phyloP scores from a whole-genome alignment of 177 flowering plant genomes.

The Vitis hybrid region DNA sequence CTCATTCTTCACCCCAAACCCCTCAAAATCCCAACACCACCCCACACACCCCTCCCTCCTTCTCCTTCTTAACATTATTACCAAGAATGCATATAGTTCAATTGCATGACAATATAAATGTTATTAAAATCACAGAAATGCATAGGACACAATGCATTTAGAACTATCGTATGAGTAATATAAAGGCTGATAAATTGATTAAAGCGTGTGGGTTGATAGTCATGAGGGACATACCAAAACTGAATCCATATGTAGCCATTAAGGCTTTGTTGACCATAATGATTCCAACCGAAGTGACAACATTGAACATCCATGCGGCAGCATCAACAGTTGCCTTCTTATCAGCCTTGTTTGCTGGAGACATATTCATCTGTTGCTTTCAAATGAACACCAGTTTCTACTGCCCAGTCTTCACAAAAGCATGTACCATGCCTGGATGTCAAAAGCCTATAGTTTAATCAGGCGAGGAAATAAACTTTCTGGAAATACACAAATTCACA shows the following conservation, averaged over 20 bases:
- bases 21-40: too few relatives aligned
- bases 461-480: too few relatives aligned
- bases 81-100: too few relatives aligned
- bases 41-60: too few relatives aligned
- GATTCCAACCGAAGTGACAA: constrained; percentile 89
- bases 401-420: constrained; percentile 16
- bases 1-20: too few relatives aligned
- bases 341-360: constrained; percentile 66
- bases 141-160: too few relatives aligned
- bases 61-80: too few relatives aligned
- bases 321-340: constrained; percentile 71
- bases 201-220: not conserved
- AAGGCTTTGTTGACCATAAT: constrained; percentile 87
- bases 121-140: too few relatives aligned
- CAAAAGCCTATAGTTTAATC: not conserved
- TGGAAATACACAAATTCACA: too few relatives aligned
- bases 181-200: not conserved
- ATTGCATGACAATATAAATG: too few relatives aligned
- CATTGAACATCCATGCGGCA: constrained; percentile 87
- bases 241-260: constrained; percentile 85
- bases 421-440: not conserved
- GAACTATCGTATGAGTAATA: not conserved
- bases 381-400: constrained; percentile 3
- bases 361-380: constrained; percentile 35
- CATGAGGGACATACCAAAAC: constrained; percentile 58